Evolutionary conservation across 1,139 yeast genomes (phyloP), one percentile per base, ranked within the genome.

Genomic region (Suhomyces wounanorum): DNA sequence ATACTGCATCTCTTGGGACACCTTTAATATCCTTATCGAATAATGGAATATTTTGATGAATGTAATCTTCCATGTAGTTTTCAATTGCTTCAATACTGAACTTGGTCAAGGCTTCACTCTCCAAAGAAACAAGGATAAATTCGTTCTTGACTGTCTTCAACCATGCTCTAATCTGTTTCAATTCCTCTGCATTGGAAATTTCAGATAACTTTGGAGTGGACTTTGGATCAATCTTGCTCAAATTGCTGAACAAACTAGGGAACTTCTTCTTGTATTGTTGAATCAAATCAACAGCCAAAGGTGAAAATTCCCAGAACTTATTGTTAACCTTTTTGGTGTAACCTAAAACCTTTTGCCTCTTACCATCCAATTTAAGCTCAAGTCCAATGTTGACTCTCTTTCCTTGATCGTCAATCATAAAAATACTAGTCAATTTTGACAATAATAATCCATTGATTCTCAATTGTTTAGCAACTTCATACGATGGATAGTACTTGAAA

Each of bases 281-380:
- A 43, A 94, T 69, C 58, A 92, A 73, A 39, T 81, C 77, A 40
- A 88, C 70, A 0, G 98, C 96, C 60, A 87, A 74, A 13, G 83
- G 83, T 54, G 96, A 88, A 67, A 77, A 94, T 59, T 85, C 92
- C 99, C 99, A 95, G 43, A 84, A 85, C 53, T 78, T 82, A 43
- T 73, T 74, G 33, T 54, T 59, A 38, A 56, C 51, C 60, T 85
- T 84, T 56, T 84, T 81, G 4, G 97, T 83, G 69, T 85, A 92
- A 1, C 99, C 99, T 57, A 92, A 77, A 7, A 89, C 98, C 69
- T 92, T 94, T 61, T 83, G 81, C 60, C 90, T 82, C 58, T 83
- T 83, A 33, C 82, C 83, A 59, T 92, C 97, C 68, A 85, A 88
- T 68, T 92, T 91, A 66, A 94, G 76, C 55, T 88, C 90, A 58